phyloP scores from a whole-genome alignment of 129 eudicot species.

The Heracleum sosnowskyi region DNA sequence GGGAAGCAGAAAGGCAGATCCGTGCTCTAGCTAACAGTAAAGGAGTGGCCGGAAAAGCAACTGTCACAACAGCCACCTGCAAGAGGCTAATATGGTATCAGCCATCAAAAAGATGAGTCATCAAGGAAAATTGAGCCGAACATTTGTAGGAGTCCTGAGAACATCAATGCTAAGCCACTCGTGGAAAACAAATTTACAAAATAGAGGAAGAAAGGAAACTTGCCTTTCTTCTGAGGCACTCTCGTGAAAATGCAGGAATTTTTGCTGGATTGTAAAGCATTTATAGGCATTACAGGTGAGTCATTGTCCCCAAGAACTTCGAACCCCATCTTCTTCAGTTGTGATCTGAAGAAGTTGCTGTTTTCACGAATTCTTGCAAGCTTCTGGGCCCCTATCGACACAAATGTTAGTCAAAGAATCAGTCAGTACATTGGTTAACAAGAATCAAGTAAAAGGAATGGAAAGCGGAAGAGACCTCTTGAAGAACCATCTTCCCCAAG shows the following conservation, averaged over 20 bases:
- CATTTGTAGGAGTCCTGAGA: background rate
- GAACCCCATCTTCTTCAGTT: conserved; percentile 88
- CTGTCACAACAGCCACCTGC: conserved; percentile 86
- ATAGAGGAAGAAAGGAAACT: background rate
- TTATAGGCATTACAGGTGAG: conserved; percentile 92
- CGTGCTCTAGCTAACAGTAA: conserved; percentile 84
- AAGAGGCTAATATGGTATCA: conserved; percentile 1
- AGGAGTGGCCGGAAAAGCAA: conserved; percentile 93
- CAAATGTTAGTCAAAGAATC: background rate
- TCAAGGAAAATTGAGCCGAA: background rate
- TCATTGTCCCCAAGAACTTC: conserved; percentile 97
- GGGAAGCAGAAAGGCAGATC: conserved; percentile 95
- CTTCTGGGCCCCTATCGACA: conserved; percentile 72
- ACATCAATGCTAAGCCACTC: background rate
- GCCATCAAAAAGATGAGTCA: background rate
- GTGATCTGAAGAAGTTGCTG: conserved; percentile 92
- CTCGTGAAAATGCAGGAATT: conserved; percentile 94
- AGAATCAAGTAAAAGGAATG: background rate
- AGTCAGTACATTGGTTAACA: background rate
- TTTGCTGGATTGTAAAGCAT: conserved; percentile 97
- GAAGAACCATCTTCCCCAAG: conserved; percentile 94
- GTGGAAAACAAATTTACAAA: background rate
- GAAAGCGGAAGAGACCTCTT: conserved; percentile 53
- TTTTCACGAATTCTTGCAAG: conserved; percentile 90
- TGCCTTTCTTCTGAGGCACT: conserved; percentile 79